These are phyloP conservation scores for Astragalus membranaceus DNA, from an alignment of 306 rosid genomes.

Conservation along the genomic window DNA sequence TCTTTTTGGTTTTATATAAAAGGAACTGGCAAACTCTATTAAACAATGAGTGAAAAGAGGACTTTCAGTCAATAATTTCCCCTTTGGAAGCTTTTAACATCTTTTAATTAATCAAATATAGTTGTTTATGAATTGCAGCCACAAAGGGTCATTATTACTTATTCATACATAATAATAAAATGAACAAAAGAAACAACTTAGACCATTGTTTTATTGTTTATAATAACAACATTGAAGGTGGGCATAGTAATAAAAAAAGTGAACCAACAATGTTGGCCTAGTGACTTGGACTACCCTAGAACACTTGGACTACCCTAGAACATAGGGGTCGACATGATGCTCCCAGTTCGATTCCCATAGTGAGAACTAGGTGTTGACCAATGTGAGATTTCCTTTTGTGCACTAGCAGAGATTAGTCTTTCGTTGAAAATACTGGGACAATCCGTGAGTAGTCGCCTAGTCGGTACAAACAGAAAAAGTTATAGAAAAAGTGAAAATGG, in stretches of 20 bases:
- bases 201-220: neutral
- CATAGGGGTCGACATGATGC: no score
- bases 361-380: no score
- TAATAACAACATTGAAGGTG: neutral
- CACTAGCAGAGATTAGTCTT: no score
- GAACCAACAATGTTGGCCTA: no score
- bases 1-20: neutral
- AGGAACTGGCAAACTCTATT: neutral
- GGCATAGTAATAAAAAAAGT: neutral
- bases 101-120: neutral
- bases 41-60: slow-evolving; percentile 5
- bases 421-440: no score
- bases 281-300: no score
- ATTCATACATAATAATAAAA: neutral
- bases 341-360: no score
- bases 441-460: no score
- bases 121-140: slow-evolving; percentile 14
- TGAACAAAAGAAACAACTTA: neutral
- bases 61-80: neutral
- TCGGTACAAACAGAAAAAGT: no score
- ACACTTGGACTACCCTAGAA: no score
- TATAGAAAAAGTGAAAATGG: neutral
- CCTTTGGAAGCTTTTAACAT: slow-evolving; percentile 1
- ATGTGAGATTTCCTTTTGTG: no score
- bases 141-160: slow-evolving; percentile 9